A percentile compares a stretch with the other conserved stretches of the same genome.
Conservation (phyloP, 1,284 basidiomycete species). For the Amylostereum areolatum region DNA sequence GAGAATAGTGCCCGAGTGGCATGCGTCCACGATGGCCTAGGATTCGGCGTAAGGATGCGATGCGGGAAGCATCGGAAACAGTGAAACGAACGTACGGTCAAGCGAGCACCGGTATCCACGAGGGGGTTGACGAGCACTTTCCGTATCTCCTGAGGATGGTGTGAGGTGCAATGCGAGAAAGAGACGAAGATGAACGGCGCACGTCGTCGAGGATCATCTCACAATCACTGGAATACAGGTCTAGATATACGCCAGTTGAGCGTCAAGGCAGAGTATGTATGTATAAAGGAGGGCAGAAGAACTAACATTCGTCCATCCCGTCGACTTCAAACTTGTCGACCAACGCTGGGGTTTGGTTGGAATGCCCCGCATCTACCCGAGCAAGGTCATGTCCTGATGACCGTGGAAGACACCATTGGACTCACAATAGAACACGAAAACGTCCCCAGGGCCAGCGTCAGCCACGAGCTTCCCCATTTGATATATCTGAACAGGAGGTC, state of each 20-base stretch:
- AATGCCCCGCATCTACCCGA: slow-evolving; percentile 5
- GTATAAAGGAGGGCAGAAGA: too few relatives aligned
- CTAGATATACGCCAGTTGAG: not conserved
- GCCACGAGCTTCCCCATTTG: slow-evolving; percentile 2
- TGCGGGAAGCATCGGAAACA: not conserved
- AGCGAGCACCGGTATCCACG: not conserved
- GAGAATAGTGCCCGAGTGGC: slow-evolving; percentile 5
- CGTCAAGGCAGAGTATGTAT: not conserved
- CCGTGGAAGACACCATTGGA: not conserved
- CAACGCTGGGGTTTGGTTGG: not conserved
- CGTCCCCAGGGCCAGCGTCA: not conserved
- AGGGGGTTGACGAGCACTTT: slow-evolving; percentile 2
- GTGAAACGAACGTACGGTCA: slow-evolving; percentile 1
- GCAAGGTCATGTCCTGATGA: not conserved
- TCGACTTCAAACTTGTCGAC: not conserved
- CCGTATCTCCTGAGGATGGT: slow-evolving; percentile 2
- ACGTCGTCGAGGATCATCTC: slow-evolving; percentile 4
- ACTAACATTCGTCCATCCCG: not conserved
- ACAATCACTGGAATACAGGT: slow-evolving; percentile 1
- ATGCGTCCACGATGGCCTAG: slow-evolving; percentile 6
- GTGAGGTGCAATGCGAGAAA: not conserved
- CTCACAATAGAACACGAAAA: slow-evolving; percentile 6
- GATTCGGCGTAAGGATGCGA: not conserved
- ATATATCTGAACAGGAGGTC: not conserved
- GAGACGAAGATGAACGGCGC: not conserved